A percentile compares a stretch with the other conserved stretches of the same genome.
Evolutionary conservation across 2,329 filamentous ascomycete species (phyloP).

Genomic region (Beauveria sp.): DNA sequence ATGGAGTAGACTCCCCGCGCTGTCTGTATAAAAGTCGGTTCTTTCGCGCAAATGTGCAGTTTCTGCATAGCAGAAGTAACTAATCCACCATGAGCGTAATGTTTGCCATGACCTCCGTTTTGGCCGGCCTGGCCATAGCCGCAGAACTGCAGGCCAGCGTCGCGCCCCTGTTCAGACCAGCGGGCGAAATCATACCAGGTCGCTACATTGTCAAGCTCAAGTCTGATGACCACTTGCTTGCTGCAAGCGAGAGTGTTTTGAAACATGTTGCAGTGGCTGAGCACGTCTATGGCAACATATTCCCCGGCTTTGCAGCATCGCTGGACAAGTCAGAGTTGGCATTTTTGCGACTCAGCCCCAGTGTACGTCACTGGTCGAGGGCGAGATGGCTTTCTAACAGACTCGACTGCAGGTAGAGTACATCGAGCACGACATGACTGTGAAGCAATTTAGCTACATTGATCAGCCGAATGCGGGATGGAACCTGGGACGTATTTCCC

Average conservation of each 20-base stretch:
- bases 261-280: neutral
- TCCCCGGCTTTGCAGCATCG: neutral
- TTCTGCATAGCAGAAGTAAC: neutral
- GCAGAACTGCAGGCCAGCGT: neutral
- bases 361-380: neutral
- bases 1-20: neutral
- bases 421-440: neutral
- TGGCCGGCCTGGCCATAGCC: neutral
- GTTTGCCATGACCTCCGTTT: neutral
- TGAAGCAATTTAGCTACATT: neutral
- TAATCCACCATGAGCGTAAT: neutral
- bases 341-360: neutral
- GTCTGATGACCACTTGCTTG: neutral
- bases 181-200: neutral
- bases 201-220: constrained; percentile 8
- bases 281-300: neutral
- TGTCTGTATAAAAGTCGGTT: neutral
- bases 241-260: neutral
- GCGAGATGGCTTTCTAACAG: neutral
- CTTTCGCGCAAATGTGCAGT: neutral
- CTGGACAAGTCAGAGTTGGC: neutral
- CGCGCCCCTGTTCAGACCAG: constrained; percentile 2
- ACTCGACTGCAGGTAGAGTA: neutral
- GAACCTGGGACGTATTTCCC: constrained; percentile 4
- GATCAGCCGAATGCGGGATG: neutral